phyloP scores from a whole-genome alignment of 805 yeast genomes.

The Torulaspora quercuum region DNA sequence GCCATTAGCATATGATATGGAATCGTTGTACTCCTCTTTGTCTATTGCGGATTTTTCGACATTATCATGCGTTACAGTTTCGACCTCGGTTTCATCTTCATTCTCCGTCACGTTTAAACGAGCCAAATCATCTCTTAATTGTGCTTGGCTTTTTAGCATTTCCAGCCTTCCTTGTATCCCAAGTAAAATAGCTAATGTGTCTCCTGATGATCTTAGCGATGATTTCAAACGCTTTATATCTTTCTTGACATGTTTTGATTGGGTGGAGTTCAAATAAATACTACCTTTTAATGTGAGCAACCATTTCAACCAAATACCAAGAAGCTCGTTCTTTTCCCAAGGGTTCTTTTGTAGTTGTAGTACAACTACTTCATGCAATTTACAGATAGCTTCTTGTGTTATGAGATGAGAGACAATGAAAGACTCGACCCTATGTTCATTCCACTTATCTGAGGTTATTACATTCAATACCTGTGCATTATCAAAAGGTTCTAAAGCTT shows the following conservation, averaged over 20 bases:
- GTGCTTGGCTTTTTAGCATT: constrained; percentile 70
- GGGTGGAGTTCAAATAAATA: constrained; percentile 14
- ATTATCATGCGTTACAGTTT: constrained; percentile 32
- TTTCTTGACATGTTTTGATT: constrained; percentile 34
- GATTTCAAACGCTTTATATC: constrained; percentile 54
- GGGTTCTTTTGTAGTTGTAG: constrained; percentile 42
- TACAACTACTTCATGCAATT: constrained; percentile 47
- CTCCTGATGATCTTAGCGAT: constrained; percentile 52
- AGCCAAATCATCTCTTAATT: constrained; percentile 55
- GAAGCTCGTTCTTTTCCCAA: constrained; percentile 24
- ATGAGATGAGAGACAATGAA: constrained; percentile 40
- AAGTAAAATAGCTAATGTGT: constrained; percentile 62
- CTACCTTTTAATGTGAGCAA: constrained; percentile 63
- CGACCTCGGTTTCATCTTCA: constrained; percentile 31
- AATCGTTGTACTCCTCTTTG: constrained; percentile 39
- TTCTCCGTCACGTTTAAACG: constrained; percentile 37
- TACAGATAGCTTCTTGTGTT: constrained; percentile 40
- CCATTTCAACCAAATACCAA: constrained; percentile 76
- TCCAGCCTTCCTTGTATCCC: constrained; percentile 84
- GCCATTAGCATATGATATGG: constrained; percentile 40
- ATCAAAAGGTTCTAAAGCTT: constrained; percentile 30
- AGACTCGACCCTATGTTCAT: constrained; percentile 28
- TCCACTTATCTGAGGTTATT: constrained; percentile 28
- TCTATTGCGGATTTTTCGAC: constrained; percentile 41
- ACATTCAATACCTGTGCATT: constrained; percentile 29